Base-by-base conservation (phyloP, 805 yeast genomes). In the Kodamaea fukazawae region DNA sequence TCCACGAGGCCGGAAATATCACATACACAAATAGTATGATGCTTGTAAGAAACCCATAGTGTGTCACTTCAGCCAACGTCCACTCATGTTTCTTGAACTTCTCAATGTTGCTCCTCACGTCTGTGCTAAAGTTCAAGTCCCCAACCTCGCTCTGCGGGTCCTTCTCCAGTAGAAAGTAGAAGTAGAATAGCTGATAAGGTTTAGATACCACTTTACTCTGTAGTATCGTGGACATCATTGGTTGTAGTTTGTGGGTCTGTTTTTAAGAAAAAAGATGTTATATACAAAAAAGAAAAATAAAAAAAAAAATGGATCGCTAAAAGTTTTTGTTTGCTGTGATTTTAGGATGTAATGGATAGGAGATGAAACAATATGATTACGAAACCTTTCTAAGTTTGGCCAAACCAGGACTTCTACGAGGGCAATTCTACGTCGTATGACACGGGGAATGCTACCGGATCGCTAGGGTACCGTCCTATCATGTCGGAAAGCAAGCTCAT, bases 1-100 rank as follows among this genome's bases (percentile, higher is more conserved):
- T 25, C 46, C 80, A 58, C 8, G 72, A 59, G 1, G 80, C 76
- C 7, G 87, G 86, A 45, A 78, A 70, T 40, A 81, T 66, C 42
- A 75, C 54, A 38, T 80, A 75, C 8, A 81, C 86, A 56, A 79
- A 76, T 27, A 74, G 46, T 55, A 81, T 69, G 46, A 87, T 73
- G 45, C 69, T 54, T 29, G 75, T 46, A 45, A 78, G 51, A 50
- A 80, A 66, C 26, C 73, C 63, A 65, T 73, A 70, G 73, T 75
- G 77, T 36, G 65, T 52, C 43, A 76, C 55, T 47, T 86, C 95
- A 26, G 63, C 58, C 9, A 50, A 44, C 0, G 70, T 59, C 61
- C 75, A 70, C 29, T 63, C 56, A 49, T 71, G 73, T 27, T 57
- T 57, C 52, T 63, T 65, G 29, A 80, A 54, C 48, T 63, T 66